These are phyloP conservation scores for Verruconis gallopava DNA, from an alignment of 2,329 filamentous ascomycete genomes.

Conservation along the genomic window DNA sequence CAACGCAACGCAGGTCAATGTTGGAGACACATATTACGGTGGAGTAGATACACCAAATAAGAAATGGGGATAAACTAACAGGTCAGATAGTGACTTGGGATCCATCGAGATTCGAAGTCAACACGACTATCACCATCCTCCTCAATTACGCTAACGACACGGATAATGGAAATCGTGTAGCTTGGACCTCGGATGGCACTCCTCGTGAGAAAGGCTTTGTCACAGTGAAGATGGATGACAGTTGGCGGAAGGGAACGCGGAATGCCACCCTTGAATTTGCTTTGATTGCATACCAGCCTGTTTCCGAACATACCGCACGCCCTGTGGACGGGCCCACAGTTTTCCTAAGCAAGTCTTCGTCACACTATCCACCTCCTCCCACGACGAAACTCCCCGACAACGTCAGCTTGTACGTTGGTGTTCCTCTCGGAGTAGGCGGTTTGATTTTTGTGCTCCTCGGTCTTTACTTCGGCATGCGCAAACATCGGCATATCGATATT, in stretches of 20 bases:
- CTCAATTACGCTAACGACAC: constrained; percentile 25
- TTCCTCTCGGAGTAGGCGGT: constrained; percentile 27
- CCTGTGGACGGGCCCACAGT: constrained; percentile 25
- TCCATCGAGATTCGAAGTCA: constrained; percentile 15
- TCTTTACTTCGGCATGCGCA: constrained; percentile 29
- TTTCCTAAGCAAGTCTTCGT: constrained; percentile 20
- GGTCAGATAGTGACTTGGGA: constrained; percentile 16
- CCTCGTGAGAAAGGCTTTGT: constrained; percentile 27
- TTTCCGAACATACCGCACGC: constrained; percentile 18
- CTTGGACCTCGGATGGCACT: constrained; percentile 24
- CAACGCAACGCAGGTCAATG: constrained; percentile 21
- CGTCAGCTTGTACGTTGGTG: constrained; percentile 27
- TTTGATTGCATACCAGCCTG: constrained; percentile 20
- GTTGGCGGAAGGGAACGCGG: constrained; percentile 27
- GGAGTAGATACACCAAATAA: too few relatives aligned
- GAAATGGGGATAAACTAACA: not conserved
- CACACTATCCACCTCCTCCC: constrained; percentile 24
- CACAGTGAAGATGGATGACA: constrained; percentile 25
- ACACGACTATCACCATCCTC: constrained; percentile 17
- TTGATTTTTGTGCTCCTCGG: constrained; percentile 25
- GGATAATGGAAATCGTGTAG: constrained; percentile 15
- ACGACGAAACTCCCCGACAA: constrained; percentile 19
- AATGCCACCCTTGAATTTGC: constrained; percentile 25
- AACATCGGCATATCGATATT: constrained; percentile 23
- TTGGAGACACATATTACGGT: constrained; percentile 26